Percentiles rank a stretch among this genome's conserved stretches.
Evolutionary conservation across 1,284 basidiomycete genomes (phyloP).

Genomic region (Tilletia setariae): DNA sequence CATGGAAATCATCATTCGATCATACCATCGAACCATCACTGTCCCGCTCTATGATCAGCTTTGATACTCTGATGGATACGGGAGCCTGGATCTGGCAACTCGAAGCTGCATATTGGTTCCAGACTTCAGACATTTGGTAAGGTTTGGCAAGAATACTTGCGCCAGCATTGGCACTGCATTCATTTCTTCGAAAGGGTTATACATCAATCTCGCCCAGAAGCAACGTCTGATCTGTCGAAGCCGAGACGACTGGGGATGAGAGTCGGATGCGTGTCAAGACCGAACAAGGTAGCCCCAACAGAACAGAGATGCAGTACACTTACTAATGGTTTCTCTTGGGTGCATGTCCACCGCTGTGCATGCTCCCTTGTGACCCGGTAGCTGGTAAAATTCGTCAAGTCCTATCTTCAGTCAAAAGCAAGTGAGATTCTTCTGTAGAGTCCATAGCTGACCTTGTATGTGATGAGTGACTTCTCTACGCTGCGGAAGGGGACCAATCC

Average conservation of each 20-base stretch:
- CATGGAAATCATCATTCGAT: too few relatives aligned
- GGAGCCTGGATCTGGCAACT: too few relatives aligned
- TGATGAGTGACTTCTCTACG: constrained; percentile 36
- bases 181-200: neutral
- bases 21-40: too few relatives aligned
- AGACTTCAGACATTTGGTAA: too few relatives aligned
- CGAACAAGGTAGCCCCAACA: constrained; percentile 16
- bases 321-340: constrained; percentile 49
- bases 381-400: constrained; percentile 12
- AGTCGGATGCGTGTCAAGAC: constrained; percentile 4
- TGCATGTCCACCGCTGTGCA: constrained; percentile 52
- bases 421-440: too few relatives aligned
- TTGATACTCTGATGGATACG: too few relatives aligned
- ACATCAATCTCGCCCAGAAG: constrained; percentile 45
- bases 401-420: too few relatives aligned
- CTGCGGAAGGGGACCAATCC: constrained; percentile 13
- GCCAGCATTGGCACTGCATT: too few relatives aligned
- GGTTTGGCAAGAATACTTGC: too few relatives aligned
- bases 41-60: too few relatives aligned
- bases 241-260: constrained; percentile 33
- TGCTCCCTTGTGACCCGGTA: constrained; percentile 52
- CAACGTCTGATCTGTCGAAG: constrained; percentile 45
- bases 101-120: too few relatives aligned
- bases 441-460: constrained; percentile 46
- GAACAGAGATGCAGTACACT: constrained; percentile 16